Evolutionary conservation across 2,329 filamentous ascomycete genomes (phyloP), one percentile per base, ranked within the genome.

Genomic region (Trichoderma gracile): DNA sequence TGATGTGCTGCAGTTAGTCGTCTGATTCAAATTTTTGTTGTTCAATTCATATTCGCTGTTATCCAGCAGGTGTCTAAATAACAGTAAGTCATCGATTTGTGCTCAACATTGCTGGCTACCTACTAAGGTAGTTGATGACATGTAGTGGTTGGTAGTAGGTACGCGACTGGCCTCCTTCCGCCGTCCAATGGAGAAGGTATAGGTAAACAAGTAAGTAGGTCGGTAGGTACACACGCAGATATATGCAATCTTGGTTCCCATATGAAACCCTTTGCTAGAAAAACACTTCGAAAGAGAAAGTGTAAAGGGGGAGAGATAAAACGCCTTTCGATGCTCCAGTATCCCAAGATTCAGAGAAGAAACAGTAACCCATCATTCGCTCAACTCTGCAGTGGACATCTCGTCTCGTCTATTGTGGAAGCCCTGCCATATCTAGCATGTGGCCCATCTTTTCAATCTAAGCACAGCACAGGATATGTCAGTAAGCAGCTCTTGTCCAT

Each of bases 361-460:
- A 47, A 30, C 15, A 49, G 15, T 38, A 23, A 23, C 42, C 21
- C 60, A n/a, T 30, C 43, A 0, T 15, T 8, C 3, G 9, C 33
- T 38, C 19, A 30, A n/a, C 25, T 19, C 23, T 5, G 9, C 17
- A 4, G 2, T 19, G 5, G 12, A 27, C 25, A 17, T 19, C 9
- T 27, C 3, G 21, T 19, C 9, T 27, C 3, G 14, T 21, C 23
- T 46, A 63, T 1, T 65, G 46, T 10, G 60, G n/a, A 9, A 64
- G 60, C 17, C 72, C 68, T 49, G 75, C 80, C 80, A 86, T 83
- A 54, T 88, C 83, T 45, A 90, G 74, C 86, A 94, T 88, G 72
- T 95, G 91, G 10, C 91, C 91, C 91, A 95, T 94, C 76, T 93
- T 93, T 69, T 92, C 89, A 68, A 95, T 93, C 90, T 93, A 66